Conservation (phyloP, 257 asterid genomes). For the Solanum clarkiae region DNA sequence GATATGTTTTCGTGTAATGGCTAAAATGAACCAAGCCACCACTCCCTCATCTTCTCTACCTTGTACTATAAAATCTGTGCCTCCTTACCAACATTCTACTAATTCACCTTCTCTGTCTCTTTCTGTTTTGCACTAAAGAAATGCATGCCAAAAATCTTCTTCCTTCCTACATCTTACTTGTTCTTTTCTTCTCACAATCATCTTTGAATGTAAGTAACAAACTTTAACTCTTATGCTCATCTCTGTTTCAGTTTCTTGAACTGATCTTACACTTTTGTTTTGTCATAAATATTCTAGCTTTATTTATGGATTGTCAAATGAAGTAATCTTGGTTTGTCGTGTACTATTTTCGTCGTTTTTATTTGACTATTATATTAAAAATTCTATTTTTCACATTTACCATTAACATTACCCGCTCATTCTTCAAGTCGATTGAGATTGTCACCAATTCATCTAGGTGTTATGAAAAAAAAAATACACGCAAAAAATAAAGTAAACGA, state of each 20-base stretch:
- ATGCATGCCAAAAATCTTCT: constrained; percentile 14
- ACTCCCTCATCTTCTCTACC: constrained; percentile 2
- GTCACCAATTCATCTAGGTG: neutral
- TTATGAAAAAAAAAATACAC: neutral
- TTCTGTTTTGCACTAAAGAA: constrained; percentile 15
- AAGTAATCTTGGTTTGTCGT: neutral
- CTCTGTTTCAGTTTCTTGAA: neutral
- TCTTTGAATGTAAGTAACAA: constrained; percentile 10
- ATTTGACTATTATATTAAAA: neutral
- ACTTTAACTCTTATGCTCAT: neutral
- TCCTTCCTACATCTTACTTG: constrained; percentile 5
- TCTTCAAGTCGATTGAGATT: neutral
- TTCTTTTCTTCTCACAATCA: neutral
- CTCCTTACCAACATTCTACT: constrained; percentile 17
- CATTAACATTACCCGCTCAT: neutral
- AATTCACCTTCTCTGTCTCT: neutral
- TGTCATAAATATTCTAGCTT: neutral
- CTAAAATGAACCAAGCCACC: neutral
- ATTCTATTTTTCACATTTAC: neutral
- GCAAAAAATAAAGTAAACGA: neutral
- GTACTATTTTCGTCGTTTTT: neutral
- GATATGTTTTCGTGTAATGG: no score
- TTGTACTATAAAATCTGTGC: constrained; percentile 17
- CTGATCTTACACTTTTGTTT: neutral
- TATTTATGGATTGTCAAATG: neutral